Conservation (phyloP, 768 basidiomycete genomes). For the Butyriboletus loyo region DNA sequence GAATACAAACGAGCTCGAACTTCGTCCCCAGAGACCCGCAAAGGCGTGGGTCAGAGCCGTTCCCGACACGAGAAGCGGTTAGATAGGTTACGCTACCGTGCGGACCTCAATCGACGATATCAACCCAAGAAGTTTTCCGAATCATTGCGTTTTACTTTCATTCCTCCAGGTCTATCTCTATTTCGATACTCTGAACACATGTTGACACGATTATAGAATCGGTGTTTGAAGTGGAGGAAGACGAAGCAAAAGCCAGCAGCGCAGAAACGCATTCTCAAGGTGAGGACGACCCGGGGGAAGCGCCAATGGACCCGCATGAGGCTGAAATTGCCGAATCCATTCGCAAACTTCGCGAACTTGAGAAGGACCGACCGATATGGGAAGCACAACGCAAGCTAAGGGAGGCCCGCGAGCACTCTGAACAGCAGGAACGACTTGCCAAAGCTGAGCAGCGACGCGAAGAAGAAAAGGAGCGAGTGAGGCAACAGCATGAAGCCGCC, state of each 20-base stretch:
- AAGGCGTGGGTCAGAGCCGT: constrained; percentile 37
- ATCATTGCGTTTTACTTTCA: constrained; percentile 29
- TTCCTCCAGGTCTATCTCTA: constrained; percentile 18
- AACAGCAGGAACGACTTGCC: constrained; percentile 39
- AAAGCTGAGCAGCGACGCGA: constrained; percentile 33
- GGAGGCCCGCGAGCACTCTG: constrained; percentile 39
- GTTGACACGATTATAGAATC: constrained; percentile 11
- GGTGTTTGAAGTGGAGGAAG: constrained; percentile 11
- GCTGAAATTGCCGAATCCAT: constrained; percentile 60
- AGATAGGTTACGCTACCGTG: constrained; percentile 37
- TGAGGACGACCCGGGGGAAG: background rate
- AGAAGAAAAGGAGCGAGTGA: constrained; percentile 31
- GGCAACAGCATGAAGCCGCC: constrained; percentile 23
- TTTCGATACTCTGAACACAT: background rate
- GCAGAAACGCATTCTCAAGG: constrained; percentile 5
- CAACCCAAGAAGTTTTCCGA: constrained; percentile 40
- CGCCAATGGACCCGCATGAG: constrained; percentile 27
- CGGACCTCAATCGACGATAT: constrained; percentile 36
- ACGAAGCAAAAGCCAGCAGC: background rate
- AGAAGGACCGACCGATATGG: constrained; percentile 61
- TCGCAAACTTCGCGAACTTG: constrained; percentile 65
- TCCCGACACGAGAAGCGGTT: constrained; percentile 42
- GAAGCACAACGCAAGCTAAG: constrained; percentile 51
- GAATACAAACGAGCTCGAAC: constrained; percentile 50
- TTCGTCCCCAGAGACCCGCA: constrained; percentile 41